phyloP scores from a whole-genome alignment of 1,139 yeast species.

The Geotrichum europaeum region DNA sequence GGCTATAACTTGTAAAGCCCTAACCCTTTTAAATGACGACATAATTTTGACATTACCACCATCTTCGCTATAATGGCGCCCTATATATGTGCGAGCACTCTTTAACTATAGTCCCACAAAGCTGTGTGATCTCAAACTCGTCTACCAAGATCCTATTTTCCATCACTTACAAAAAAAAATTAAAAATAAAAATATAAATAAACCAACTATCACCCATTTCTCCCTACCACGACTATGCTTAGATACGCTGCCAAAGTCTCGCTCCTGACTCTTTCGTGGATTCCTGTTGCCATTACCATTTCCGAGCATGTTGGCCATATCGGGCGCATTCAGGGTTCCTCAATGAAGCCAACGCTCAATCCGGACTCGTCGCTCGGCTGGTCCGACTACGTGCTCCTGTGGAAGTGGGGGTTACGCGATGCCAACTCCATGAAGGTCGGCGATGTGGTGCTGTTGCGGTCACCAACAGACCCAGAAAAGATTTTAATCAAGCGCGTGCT shows the following conservation, averaged over 20 bases:
- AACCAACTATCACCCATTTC: not conserved
- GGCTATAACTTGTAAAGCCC: too few relatives aligned
- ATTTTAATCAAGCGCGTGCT: constrained; percentile 71
- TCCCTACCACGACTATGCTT: constrained; percentile 3
- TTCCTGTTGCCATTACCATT: constrained; percentile 69
- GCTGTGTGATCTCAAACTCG: too few relatives aligned
- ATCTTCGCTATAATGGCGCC: too few relatives aligned
- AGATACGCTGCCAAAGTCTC: constrained; percentile 15
- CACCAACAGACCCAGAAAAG: constrained; percentile 72
- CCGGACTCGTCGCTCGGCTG: constrained; percentile 48
- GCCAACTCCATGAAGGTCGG: constrained; percentile 44
- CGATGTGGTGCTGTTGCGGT: constrained; percentile 70
- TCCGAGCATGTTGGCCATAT: constrained; percentile 69
- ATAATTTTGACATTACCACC: too few relatives aligned
- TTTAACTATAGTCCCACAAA: too few relatives aligned
- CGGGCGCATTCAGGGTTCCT: constrained; percentile 71
- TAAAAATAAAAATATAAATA: too few relatives aligned
- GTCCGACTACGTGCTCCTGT: constrained; percentile 64
- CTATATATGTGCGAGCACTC: too few relatives aligned
- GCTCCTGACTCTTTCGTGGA: constrained; percentile 45
- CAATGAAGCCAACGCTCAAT: constrained; percentile 88
- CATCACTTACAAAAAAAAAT: not conserved
- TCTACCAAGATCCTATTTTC: too few relatives aligned
- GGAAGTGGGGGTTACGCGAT: constrained; percentile 53
- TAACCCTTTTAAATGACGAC: too few relatives aligned